Conservation (phyloP, 176 grass and related monocot species). For the Triticum urartu region DNA sequence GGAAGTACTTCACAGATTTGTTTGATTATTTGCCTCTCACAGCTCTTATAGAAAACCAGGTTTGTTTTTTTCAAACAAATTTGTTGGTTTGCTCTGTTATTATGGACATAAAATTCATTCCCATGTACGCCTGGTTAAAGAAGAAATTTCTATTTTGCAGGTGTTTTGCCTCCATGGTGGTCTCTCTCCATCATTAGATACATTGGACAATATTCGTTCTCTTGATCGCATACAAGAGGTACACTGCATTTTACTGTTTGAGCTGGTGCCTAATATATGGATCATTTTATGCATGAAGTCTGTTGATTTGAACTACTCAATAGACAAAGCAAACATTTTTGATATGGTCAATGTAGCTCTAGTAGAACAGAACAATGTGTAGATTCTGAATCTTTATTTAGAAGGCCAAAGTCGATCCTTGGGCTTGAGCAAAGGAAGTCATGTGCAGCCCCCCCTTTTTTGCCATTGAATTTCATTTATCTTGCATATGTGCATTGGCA, state of each 20-base stretch:
- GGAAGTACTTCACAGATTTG: constrained; percentile 98
- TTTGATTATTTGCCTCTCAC: constrained; percentile 99
- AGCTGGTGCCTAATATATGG: constrained; percentile 8
- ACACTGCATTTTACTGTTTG: constrained; percentile 8
- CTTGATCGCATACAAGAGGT: constrained; percentile 99
- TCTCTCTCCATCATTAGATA: constrained; percentile 96
- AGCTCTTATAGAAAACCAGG: constrained; percentile 99
- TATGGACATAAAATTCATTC: neutral
- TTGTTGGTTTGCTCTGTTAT: neutral
- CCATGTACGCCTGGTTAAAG: neutral
- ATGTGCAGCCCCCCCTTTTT: neutral
- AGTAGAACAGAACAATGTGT: neutral
- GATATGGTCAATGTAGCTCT: neutral
- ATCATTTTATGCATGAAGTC: neutral
- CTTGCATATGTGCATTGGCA: neutral
- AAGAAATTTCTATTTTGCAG: constrained; percentile 41
- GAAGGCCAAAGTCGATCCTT: constrained; percentile 1
- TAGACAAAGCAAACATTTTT: neutral
- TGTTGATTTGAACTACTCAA: constrained; percentile 1
- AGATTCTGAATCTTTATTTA: constrained; percentile 4
- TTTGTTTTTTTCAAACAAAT: constrained; percentile 32
- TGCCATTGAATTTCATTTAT: constrained; percentile 2
- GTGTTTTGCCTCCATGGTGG: constrained; percentile 96
- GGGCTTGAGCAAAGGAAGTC: neutral
- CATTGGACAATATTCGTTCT: constrained; percentile 92